Evolutionary conservation across 2,329 filamentous ascomycete genomes (phyloP).

Genomic region (Byssothecium circinans): DNA sequence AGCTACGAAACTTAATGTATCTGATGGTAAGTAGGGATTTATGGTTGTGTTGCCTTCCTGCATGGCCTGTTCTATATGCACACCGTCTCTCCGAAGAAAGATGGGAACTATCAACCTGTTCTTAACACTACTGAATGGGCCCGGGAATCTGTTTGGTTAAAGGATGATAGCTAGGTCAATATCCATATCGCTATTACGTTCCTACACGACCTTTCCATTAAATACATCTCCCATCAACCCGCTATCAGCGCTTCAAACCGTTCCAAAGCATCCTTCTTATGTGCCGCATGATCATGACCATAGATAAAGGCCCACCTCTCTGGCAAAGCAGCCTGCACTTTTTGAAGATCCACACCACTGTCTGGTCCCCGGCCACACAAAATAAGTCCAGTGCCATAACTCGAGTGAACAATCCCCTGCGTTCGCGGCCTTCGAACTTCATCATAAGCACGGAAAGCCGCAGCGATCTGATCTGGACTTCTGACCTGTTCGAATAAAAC

Average conservation of each 20-base stretch:
- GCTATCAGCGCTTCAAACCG: not conserved
- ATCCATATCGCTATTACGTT: no score
- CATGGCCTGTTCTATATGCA: no score
- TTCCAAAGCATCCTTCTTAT: constrained; percentile 9
- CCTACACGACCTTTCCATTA: no score
- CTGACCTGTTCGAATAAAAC: constrained; percentile 29
- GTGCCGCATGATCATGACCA: constrained; percentile 5
- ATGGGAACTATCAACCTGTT: no score
- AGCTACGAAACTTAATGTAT: no score
- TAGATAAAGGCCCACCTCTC: constrained; percentile 13
- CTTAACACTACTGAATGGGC: no score
- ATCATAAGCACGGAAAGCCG: constrained; percentile 42
- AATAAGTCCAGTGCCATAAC: constrained; percentile 7
- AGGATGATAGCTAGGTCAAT: no score
- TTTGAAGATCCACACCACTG: constrained; percentile 9
- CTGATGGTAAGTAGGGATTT: no score
- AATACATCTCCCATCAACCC: not conserved
- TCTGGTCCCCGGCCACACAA: constrained; percentile 10
- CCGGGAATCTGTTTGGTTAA: no score
- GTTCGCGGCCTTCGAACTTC: constrained; percentile 11
- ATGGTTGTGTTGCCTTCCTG: no score
- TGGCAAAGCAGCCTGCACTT: constrained; percentile 8
- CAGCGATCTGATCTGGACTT: constrained; percentile 18
- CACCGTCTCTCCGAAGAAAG: no score
- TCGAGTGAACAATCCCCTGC: constrained; percentile 14